Conservation (phyloP, 2,329 filamentous ascomycete genomes). For the Raffaelea albimanens region DNA sequence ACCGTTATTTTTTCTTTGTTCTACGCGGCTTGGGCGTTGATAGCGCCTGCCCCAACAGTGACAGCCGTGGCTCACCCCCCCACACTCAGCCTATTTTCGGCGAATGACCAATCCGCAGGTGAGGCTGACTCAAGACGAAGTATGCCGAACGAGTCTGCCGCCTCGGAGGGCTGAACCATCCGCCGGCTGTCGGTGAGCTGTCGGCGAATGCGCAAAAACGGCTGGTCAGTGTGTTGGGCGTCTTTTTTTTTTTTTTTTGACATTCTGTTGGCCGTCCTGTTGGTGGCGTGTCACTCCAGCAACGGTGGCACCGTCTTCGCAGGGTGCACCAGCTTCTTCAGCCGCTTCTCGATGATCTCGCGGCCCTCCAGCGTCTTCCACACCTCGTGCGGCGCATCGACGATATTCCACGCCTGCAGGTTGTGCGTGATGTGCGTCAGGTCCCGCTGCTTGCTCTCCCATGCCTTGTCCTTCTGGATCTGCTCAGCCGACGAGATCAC, state of each 20-base stretch:
- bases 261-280: too few relatives aligned
- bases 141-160: neutral
- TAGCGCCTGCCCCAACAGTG: too few relatives aligned
- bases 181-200: too few relatives aligned
- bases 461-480: slow-evolving; percentile 56
- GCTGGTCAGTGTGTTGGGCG: too few relatives aligned
- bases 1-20: neutral
- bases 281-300: neutral
- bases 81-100: slow-evolving; percentile 1
- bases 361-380: slow-evolving; percentile 71
- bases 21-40: too few relatives aligned
- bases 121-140: slow-evolving; percentile 4
- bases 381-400: slow-evolving; percentile 77
- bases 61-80: neutral
- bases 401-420: slow-evolving; percentile 75
- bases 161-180: too few relatives aligned
- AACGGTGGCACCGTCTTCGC: neutral
- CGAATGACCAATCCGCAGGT: neutral
- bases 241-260: neutral
- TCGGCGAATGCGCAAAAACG: too few relatives aligned
- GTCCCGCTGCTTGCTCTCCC: slow-evolving; percentile 80
- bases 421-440: slow-evolving; percentile 72
- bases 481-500: slow-evolving; percentile 75
- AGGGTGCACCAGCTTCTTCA: slow-evolving; percentile 54
- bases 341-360: slow-evolving; percentile 65